Percentiles rank a stretch among this genome's conserved stretches.
These are phyloP conservation scores for Pisolithus thermaeus DNA, from an alignment of 1,284 basidiomycete species.

Conservation along the genomic window DNA sequence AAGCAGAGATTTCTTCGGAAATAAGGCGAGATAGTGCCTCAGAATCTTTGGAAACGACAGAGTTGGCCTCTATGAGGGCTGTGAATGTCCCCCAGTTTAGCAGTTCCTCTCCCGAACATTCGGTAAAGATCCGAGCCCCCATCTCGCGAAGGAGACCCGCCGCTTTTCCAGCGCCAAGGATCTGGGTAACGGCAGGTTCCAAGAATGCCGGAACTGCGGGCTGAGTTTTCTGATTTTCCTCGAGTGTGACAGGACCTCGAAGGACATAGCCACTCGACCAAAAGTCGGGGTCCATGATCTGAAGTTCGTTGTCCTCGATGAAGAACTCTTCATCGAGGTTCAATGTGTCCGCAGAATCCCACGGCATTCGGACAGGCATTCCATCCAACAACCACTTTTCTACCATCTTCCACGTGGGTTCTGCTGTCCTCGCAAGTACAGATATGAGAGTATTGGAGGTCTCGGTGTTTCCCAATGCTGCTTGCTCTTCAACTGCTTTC, in stretches of 20 bases:
- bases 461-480: conserved; percentile 49
- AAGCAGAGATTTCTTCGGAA: conserved; percentile 55
- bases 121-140: conserved; percentile 23
- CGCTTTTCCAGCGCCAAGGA: conserved; percentile 75
- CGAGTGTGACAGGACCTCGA: conserved; percentile 34
- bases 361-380: conserved; percentile 51
- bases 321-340: conserved; percentile 74
- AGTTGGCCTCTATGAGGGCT: conserved; percentile 25
- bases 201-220: conserved; percentile 57
- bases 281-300: conserved; percentile 68
- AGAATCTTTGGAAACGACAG: conserved; percentile 36
- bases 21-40: conserved; percentile 59
- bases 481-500: conserved; percentile 44
- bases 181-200: conserved; percentile 46
- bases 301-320: conserved; percentile 64
- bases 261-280: conserved; percentile 73
- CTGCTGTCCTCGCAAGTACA: conserved; percentile 58
- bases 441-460: conserved; percentile 51
- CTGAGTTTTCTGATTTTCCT: conserved; percentile 28
- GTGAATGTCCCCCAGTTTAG: conserved; percentile 29
- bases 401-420: conserved; percentile 71
- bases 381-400: conserved; percentile 71
- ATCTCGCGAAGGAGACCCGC: conserved; percentile 62
- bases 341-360: conserved; percentile 21
- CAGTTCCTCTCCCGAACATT: conserved; percentile 14